These are phyloP conservation scores for Antrodiella citrinella DNA, from an alignment of 768 basidiomycete genomes.

Conservation along the genomic window DNA sequence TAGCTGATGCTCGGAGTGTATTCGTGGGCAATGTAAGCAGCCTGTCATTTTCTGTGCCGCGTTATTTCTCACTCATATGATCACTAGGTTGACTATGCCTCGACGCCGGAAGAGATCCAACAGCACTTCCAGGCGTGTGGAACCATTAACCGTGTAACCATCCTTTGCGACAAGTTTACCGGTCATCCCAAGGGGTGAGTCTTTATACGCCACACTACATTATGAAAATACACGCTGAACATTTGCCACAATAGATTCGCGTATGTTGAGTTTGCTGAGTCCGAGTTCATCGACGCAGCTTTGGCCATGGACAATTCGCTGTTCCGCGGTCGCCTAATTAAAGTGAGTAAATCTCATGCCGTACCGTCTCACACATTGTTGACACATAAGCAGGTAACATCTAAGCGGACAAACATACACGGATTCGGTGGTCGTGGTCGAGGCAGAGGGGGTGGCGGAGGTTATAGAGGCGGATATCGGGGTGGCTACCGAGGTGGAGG, in stretches of 20 bases:
- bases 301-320: slow-evolving; percentile 92
- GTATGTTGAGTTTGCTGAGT: slow-evolving; percentile 96
- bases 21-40: slow-evolving; percentile 90
- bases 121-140: slow-evolving; percentile 96
- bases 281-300: slow-evolving; percentile 85
- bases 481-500: slow-evolving; percentile 54
- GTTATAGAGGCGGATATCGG: slow-evolving; percentile 51
- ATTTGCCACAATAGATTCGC: slow-evolving; percentile 59
- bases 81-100: slow-evolving; percentile 86
- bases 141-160: slow-evolving; percentile 97
- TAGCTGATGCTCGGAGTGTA: slow-evolving; percentile 79
- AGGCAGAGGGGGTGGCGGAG: slow-evolving; percentile 38
- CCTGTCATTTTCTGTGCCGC: background rate
- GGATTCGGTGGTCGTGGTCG: slow-evolving; percentile 83
- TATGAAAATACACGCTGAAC: slow-evolving; percentile 1
- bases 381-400: slow-evolving; percentile 58
- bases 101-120: slow-evolving; percentile 98
- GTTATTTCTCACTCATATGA: background rate
- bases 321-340: slow-evolving; percentile 88
- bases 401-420: slow-evolving; percentile 94
- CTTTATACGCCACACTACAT: slow-evolving; percentile 4
- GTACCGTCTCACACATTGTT: background rate
- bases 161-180: slow-evolving; percentile 99
- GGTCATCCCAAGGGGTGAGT: slow-evolving; percentile 96
- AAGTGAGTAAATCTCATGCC: slow-evolving; percentile 43